These are phyloP conservation scores for Penicillium rolfsii DNA, from an alignment of 2,329 filamentous ascomycete genomes.

Conservation along the genomic window DNA sequence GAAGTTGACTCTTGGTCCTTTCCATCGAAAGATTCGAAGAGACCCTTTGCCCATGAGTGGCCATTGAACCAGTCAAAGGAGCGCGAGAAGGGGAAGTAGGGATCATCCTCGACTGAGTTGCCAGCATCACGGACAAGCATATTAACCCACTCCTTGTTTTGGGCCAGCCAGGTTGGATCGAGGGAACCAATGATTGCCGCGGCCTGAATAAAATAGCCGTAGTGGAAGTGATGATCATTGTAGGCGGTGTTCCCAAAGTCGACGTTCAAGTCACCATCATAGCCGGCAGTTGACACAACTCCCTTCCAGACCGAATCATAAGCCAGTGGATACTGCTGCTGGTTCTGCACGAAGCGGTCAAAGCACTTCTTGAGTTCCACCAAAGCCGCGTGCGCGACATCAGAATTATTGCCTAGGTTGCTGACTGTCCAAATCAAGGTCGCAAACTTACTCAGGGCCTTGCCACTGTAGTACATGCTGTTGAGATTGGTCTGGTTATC, in stretches of 20 bases:
- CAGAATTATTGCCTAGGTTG: slow-evolving; percentile 63
- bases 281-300: slow-evolving; percentile 75
- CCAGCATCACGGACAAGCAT: slow-evolving; percentile 80
- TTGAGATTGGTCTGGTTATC: slow-evolving; percentile 71
- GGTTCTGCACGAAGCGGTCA: slow-evolving; percentile 66
- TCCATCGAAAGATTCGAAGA: slow-evolving; percentile 58
- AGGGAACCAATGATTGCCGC: slow-evolving; percentile 81
- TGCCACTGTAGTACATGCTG: slow-evolving; percentile 93
- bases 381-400: slow-evolving; percentile 62
- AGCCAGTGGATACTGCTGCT: slow-evolving; percentile 64
- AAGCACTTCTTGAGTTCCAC: slow-evolving; percentile 68
- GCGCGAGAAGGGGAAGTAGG: slow-evolving; percentile 78
- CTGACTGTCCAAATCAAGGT: slow-evolving; percentile 67
- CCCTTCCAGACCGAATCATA: slow-evolving; percentile 73
- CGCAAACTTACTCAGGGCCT: slow-evolving; percentile 78
- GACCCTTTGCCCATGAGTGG: slow-evolving; percentile 81
- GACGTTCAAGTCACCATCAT: slow-evolving; percentile 65
- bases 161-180: slow-evolving; percentile 72
- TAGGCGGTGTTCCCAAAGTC: slow-evolving; percentile 92
- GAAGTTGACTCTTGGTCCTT: slow-evolving; percentile 76
- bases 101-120: slow-evolving; percentile 72
- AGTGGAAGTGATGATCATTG: slow-evolving; percentile 66
- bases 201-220: slow-evolving; percentile 84
- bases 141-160: slow-evolving; percentile 80
- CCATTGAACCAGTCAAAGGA: slow-evolving; percentile 94